A percentile compares a stretch with the other conserved stretches of the same genome.
These are phyloP conservation scores for Endocarpon pusillum DNA, from an alignment of 495 filamentous ascomycete species.

Conservation along the genomic window DNA sequence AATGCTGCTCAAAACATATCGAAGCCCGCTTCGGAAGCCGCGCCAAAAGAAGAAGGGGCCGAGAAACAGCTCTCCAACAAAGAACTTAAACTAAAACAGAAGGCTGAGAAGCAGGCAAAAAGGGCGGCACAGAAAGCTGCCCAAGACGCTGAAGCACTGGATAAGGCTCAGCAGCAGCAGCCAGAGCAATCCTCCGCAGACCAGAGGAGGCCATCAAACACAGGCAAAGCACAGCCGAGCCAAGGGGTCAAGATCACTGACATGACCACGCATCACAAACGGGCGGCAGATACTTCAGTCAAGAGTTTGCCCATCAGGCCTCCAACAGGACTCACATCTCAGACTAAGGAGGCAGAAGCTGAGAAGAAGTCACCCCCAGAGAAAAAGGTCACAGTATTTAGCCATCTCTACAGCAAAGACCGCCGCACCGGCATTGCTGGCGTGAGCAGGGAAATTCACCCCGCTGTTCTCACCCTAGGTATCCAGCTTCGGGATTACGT, in stretches of 20 bases:
- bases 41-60: no score
- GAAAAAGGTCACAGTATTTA: conserved; percentile 64
- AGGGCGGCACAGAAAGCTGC: conserved; percentile 44
- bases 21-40: no score
- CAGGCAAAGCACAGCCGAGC: conserved; percentile 1
- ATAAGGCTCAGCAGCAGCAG: conserved; percentile 20
- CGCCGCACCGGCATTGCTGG: conserved; percentile 53
- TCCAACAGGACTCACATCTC: conserved; percentile 6
- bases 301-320: not conserved
- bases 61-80: conserved; percentile 38
- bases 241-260: not conserved
- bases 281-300: not conserved
- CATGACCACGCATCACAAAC: not conserved
- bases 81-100: conserved; percentile 59
- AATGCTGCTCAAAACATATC: no score
- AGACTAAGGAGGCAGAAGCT: conserved; percentile 11
- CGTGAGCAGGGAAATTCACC: conserved; percentile 78
- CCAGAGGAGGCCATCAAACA: conserved; percentile 8
- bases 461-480: conserved; percentile 67
- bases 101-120: conserved; percentile 62
- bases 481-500: conserved; percentile 81
- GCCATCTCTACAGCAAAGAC: conserved; percentile 65
- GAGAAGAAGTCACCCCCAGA: conserved; percentile 16
- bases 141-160: conserved; percentile 8
- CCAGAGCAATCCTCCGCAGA: conserved; percentile 15